These are phyloP conservation scores for Starmerella apicola DNA, from an alignment of 805 yeast species.

Conservation along the genomic window DNA sequence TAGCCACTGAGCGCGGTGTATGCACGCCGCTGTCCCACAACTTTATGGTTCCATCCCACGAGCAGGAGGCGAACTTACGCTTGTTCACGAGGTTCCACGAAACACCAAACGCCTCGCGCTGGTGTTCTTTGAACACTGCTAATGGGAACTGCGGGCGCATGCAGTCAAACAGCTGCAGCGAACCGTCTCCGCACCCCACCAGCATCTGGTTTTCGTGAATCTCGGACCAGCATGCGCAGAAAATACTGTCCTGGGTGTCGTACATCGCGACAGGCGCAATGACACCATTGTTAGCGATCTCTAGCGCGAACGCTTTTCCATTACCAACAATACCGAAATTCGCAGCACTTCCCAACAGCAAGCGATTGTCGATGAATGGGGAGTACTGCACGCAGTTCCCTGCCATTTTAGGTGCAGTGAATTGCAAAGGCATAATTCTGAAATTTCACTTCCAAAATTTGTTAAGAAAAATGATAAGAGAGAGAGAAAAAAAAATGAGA, in stretches of 20 bases:
- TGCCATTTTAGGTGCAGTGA: slow-evolving; percentile 64
- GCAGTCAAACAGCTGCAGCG: slow-evolving; percentile 68
- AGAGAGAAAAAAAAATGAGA: background rate
- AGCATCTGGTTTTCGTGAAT: slow-evolving; percentile 73
- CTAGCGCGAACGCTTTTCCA: slow-evolving; percentile 64
- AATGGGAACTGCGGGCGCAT: slow-evolving; percentile 29
- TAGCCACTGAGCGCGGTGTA: background rate
- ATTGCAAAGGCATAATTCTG: no score
- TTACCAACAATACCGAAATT: slow-evolving; percentile 92
- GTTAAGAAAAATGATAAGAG: background rate
- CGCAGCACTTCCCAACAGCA: slow-evolving; percentile 84
- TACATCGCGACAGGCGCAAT: slow-evolving; percentile 44
- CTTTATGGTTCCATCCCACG: slow-evolving; percentile 88
- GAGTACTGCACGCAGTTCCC: slow-evolving; percentile 85
- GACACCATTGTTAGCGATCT: slow-evolving; percentile 55
- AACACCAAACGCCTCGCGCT: slow-evolving; percentile 58
- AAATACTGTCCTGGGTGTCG: slow-evolving; percentile 88
- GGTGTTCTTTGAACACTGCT: slow-evolving; percentile 46
- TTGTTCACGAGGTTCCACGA: slow-evolving; percentile 66
- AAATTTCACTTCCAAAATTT: background rate
- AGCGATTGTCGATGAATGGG: slow-evolving; percentile 77
- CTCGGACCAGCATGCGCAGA: slow-evolving; percentile 85
- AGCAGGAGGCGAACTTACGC: slow-evolving; percentile 54
- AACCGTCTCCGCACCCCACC: slow-evolving; percentile 83
- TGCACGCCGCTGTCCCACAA: slow-evolving; percentile 25